phyloP scores from a whole-genome alignment of 192 early-diverging fungal species.

The Coemansia sp. region DNA sequence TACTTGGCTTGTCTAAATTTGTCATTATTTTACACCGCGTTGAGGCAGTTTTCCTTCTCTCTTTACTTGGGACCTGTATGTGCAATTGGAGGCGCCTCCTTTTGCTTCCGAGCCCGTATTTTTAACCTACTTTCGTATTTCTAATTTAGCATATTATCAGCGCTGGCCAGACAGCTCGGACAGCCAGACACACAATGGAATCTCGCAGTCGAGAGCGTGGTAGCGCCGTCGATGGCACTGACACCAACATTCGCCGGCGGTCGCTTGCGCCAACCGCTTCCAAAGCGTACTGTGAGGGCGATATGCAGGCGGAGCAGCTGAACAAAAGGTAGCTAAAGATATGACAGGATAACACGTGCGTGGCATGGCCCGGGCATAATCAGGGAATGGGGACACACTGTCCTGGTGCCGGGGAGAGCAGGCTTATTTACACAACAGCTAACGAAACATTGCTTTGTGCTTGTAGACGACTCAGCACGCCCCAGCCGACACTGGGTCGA shows the following conservation, averaged over 20 bases:
- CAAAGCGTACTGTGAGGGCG: constrained; percentile 1
- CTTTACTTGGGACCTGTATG: neutral
- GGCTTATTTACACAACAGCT: neutral
- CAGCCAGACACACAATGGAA: constrained; percentile 6
- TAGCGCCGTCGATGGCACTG: neutral
- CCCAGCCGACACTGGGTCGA: constrained; percentile 2
- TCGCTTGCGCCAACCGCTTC: constrained; percentile 1
- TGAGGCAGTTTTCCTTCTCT: neutral
- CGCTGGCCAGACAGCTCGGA: neutral
- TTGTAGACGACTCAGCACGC: constrained; percentile 18
- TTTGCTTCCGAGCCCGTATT: neutral
- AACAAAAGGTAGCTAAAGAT: constrained; percentile 16
- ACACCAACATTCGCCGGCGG: constrained; percentile 4
- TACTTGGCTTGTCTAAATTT: neutral
- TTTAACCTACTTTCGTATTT: neutral
- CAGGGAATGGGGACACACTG: neutral
- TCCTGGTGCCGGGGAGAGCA: neutral
- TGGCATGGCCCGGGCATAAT: constrained; percentile 3
- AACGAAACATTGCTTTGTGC: neutral
- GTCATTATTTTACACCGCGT: neutral
- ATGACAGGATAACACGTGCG: constrained; percentile 11
- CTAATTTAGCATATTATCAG: neutral
- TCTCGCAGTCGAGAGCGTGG: constrained; percentile 2
- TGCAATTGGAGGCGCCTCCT: too few species aligned
- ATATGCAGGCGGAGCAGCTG: constrained; percentile 5